Conservation (phyloP, 306 rosid species). For the Vigna angularis region DNA sequence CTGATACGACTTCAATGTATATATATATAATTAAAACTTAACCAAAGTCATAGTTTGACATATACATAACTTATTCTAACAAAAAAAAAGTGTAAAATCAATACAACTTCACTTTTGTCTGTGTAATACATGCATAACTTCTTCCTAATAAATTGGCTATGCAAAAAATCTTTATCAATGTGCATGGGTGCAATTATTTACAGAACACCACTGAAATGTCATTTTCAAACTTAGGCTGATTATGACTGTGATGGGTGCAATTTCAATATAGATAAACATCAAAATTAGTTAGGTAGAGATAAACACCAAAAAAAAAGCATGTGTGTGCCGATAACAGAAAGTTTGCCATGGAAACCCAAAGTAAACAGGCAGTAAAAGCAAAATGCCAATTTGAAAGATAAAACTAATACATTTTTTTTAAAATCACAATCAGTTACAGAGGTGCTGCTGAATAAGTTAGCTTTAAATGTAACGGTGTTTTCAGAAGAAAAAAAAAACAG, state of each 20-base stretch:
- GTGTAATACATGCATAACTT: too few species aligned
- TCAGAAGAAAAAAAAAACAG: slow-evolving; percentile 32
- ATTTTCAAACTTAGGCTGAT: background rate
- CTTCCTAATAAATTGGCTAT: too few species aligned
- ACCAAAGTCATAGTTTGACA: too few species aligned
- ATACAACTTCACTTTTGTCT: too few species aligned
- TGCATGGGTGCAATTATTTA: background rate
- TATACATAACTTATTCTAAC: too few species aligned
- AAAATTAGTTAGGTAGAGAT: background rate
- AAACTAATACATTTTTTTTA: slow-evolving; percentile 42
- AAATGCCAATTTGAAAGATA: slow-evolving; percentile 23
- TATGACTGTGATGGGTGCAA: background rate
- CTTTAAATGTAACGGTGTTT: slow-evolving; percentile 45
- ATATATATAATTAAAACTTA: too few species aligned
- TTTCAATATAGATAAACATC: background rate
- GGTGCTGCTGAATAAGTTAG: slow-evolving; percentile 59
- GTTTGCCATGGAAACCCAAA: slow-evolving; percentile 3
- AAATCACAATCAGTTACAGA: slow-evolving; percentile 58
- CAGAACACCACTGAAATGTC: background rate
- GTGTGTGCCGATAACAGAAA: background rate
- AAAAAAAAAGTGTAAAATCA: too few species aligned
- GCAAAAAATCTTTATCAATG: too few species aligned
- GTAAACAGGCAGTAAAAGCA: slow-evolving; percentile 4
- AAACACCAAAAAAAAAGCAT: background rate
- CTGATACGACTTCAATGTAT: too few species aligned